Base-by-base conservation (phyloP, 352 stramenopile species). In the Pythium utonaiense region DNA sequence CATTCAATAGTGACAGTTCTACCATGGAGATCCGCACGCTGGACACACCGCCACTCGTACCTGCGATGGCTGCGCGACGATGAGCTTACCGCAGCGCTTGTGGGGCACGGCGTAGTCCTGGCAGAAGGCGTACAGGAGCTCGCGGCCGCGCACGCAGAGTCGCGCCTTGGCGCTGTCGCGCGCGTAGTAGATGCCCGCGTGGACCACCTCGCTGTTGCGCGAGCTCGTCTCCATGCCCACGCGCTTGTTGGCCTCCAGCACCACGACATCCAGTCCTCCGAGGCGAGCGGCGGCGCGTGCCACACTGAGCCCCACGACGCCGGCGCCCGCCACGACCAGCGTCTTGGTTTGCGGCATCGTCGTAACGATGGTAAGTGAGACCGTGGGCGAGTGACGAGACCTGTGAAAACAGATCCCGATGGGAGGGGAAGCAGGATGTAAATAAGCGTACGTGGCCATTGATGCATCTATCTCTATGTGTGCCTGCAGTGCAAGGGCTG, bases 201-300 rank as follows among this genome's bases (percentile, higher is more conserved):
- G 97, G 28, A 99, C 89, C 17, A 99, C 96, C 68, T 98, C 92
- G 51, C 88, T 98, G 68, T 98, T 99, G 34, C 96, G 84, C 31
- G 81, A 86, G 55, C 83, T 96, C 53, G 80, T 94, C 66, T 95
- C 89, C 62, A 91, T 83, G 16, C 91, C 91, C 30, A 98, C 82
- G 27, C 74, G 61, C 24, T 57, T 57, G 36, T 90, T 88, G 60
- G 77, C 77, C 71, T 99, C 96, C 5, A 98, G 60, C 19, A 98
- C 63, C 1, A 98, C 30, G 47, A 93, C 83, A 42, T 96, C 70
- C 1, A 91, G 12, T 0, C 85, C 87, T 5, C 24, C 17, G 27
- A 69, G 42, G 41, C 69, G 71, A 1, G 85, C 83, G 22, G 74
- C 79, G 1, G 67, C 60, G 36, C 83, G 80, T 16, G 87, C 85